Evolutionary conservation across 345 rosid species (phyloP).

Genomic region (Xanthoceras sorbifolium): DNA sequence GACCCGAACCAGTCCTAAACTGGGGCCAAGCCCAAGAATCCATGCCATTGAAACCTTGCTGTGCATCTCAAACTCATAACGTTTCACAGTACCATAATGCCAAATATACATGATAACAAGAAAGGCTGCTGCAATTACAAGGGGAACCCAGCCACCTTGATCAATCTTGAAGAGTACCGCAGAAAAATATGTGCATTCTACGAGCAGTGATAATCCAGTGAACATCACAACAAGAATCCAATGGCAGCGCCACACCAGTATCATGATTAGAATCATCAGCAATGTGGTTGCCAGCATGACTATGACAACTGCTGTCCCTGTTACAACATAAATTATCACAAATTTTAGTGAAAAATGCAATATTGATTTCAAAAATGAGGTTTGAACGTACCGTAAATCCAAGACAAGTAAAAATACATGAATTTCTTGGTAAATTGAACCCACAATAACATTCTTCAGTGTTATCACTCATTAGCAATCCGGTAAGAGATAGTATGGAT

Average conservation of each 20-base stretch:
- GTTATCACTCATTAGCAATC: background rate
- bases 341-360: background rate
- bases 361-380: background rate
- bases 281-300: constrained; percentile 81
- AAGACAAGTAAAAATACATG: background rate
- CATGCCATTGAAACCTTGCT: constrained; percentile 82
- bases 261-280: constrained; percentile 67
- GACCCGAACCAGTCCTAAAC: constrained; percentile 86
- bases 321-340: constrained; percentile 5
- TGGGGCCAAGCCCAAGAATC: constrained; percentile 88
- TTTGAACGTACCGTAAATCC: background rate
- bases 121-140: constrained; percentile 63
- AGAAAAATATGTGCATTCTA: constrained; percentile 66
- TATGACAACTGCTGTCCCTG: constrained; percentile 75
- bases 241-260: constrained; percentile 82
- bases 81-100: constrained; percentile 76
- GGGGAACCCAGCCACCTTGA: constrained; percentile 89
- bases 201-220: constrained; percentile 49
- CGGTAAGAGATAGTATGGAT: no score
- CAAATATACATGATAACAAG: constrained; percentile 66
- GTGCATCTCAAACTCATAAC: constrained; percentile 78
- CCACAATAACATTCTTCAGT: background rate
- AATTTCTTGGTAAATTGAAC: background rate
- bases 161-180: constrained; percentile 69
- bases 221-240: constrained; percentile 67